Evolutionary conservation across 768 basidiomycete genomes (phyloP), one percentile per base, ranked within the genome.

Genomic region (Lentinus tigrinus): DNA sequence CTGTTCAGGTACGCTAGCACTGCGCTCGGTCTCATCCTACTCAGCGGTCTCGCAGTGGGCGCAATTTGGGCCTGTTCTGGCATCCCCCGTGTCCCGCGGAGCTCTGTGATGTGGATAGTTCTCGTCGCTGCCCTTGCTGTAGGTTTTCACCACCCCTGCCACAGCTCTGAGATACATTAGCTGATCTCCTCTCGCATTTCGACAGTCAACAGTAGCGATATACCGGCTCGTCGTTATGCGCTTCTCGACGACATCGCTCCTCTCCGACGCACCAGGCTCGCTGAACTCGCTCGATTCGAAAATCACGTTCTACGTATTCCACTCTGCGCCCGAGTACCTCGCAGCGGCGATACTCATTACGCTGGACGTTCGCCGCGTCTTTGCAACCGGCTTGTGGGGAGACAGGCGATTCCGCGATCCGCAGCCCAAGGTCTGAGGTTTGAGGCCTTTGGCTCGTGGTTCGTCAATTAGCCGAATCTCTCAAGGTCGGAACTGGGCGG

Each of bases 181-280:
- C 6, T n/a, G 11, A n/a, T 31, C 31, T 31, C 31, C 31, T 31
- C 31, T 11, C 3, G 31, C 31, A 7, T 31, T 6, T 31, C 31
- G 6, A 31, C 43, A 63, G 64, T 54, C 39, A 21, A 43, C 51
- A 14, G 48, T 61, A 9, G 51, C 38, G 8, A 26, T 58, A 3
- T 66, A 66, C 36, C 65, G 60, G 11, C 49, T 63, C 2, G 57
- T 28, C 23, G 53, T 59, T n/a, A 58, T 61, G 56, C 19, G 23
- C 21, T 48, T 47, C 44, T 51, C 54, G 17, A 63, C 64, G 43
- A 57, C 57, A 8, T 56, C 56, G 17, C 59, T 62, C 14, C 21
- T 47, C 40, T 58, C 62, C 14, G 48, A 36, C 16, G 58, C 46
- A 0, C 59, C 61, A 0, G 56, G 53, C 19, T 56, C 64, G 36